Evolutionary conservation across 805 yeast species (phyloP).

Genomic region (Saccharomyces jurei): DNA sequence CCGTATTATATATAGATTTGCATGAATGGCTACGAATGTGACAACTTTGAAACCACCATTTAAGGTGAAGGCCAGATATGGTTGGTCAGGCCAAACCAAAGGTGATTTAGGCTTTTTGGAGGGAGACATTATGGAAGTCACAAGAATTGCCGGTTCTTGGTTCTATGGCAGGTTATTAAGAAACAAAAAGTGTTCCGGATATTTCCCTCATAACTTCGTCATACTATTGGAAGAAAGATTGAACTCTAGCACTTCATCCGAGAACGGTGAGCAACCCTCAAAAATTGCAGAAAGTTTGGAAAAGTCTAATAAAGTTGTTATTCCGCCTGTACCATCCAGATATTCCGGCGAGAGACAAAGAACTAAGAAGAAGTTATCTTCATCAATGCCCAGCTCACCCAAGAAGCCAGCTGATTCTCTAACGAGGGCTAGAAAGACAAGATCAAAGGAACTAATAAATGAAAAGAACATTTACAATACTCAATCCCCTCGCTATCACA

Average conservation of each 20-base stretch:
- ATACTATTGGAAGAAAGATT: conserved; percentile 40
- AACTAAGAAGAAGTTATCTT: neutral
- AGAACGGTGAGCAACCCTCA: neutral
- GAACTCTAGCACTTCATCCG: conserved; percentile 7
- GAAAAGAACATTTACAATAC: neutral
- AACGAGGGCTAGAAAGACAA: neutral
- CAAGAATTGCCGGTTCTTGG: conserved; percentile 83
- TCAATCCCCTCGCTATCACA: neutral
- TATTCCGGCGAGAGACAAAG: neutral
- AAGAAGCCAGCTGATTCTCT: neutral
- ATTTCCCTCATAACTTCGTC: conserved; percentile 84
- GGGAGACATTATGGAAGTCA: conserved; percentile 84
- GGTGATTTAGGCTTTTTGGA: conserved; percentile 90
- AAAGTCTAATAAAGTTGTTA: conserved; percentile 1
- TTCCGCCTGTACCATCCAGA: conserved; percentile 11
- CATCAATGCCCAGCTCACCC: neutral
- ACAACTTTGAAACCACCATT: conserved; percentile 48
- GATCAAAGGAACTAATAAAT: neutral
- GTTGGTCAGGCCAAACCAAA: conserved; percentile 90
- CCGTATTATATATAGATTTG: neutral
- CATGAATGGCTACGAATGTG: neutral
- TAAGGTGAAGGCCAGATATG: conserved; percentile 70
- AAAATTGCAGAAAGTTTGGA: neutral
- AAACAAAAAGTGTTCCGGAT: conserved; percentile 67
- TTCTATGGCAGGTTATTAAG: conserved; percentile 79